A percentile compares a stretch with the other conserved stretches of the same genome.
These are phyloP conservation scores for Globisporangium orthogonon DNA, from an alignment of 352 stramenopile genomes.

Conservation along the genomic window DNA sequence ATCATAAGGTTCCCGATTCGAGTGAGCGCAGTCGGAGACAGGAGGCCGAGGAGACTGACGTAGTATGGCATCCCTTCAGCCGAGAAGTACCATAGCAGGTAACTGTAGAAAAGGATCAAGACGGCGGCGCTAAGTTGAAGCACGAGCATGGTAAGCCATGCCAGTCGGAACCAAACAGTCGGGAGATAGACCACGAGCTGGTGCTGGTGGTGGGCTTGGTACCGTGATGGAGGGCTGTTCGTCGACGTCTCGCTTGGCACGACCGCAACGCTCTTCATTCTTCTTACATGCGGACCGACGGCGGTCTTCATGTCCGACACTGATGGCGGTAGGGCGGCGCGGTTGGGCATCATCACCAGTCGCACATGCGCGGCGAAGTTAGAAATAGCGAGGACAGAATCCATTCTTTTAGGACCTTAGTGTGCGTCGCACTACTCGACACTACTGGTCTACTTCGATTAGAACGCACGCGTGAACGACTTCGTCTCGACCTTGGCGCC, in stretches of 20 bases:
- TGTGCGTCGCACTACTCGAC: neutral
- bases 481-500: conserved; percentile 23
- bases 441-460: neutral
- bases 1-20: conserved; percentile 1
- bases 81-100: conserved; percentile 3
- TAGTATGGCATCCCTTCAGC: conserved; percentile 5
- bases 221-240: neutral
- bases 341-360: neutral
- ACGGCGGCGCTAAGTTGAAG: conserved; percentile 3
- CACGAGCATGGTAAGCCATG: conserved; percentile 1
- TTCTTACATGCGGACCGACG: neutral
- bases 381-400: too few relatives aligned
- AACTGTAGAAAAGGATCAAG: conserved; percentile 2
- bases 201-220: neutral
- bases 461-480: conserved; percentile 22
- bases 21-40: neutral
- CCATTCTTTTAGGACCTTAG: too few relatives aligned
- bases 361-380: too few relatives aligned
- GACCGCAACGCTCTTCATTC: neutral
- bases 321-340: neutral
- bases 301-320: neutral
- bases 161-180: conserved; percentile 7
- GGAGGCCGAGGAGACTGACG: conserved; percentile 3
- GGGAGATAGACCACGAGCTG: conserved; percentile 2
- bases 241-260: neutral